Conservation (phyloP, 2,329 filamentous ascomycete genomes). For the Reticulascus tulasneorum region DNA sequence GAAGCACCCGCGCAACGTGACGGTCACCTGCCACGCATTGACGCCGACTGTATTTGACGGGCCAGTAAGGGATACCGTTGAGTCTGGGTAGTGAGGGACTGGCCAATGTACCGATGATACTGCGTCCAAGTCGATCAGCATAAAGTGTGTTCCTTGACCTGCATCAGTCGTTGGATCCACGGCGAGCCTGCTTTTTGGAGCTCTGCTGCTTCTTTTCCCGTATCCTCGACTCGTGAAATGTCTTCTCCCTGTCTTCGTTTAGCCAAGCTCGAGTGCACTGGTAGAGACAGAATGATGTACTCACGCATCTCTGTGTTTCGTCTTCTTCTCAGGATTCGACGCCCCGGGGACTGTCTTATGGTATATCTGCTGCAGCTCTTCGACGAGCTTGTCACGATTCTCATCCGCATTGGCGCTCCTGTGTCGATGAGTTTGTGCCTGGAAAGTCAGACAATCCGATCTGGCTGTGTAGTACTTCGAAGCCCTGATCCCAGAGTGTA, state of each 20-base stretch:
- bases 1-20: too few species aligned
- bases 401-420: conserved; percentile 48
- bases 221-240: conserved; percentile 41
- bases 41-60: too few species aligned
- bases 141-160: too few species aligned
- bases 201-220: conserved; percentile 45
- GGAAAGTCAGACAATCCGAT: conserved; percentile 50
- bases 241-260: conserved; percentile 43
- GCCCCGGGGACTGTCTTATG: conserved; percentile 40
- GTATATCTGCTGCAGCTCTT: conserved; percentile 47
- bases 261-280: too few species aligned
- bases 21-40: too few species aligned
- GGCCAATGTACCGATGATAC: too few species aligned
- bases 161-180: conserved; percentile 4
- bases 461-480: conserved; percentile 52
- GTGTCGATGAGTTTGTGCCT: conserved; percentile 52
- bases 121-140: too few species aligned
- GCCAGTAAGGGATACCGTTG: too few species aligned
- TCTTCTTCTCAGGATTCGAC: conserved; percentile 40
- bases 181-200: conserved; percentile 41
- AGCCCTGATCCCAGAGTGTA: conserved; percentile 42
- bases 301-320: conserved; percentile 47
- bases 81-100: too few species aligned
- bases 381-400: conserved; percentile 45
- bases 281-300: conserved; percentile 19